These are phyloP conservation scores for Verruconis gallopava DNA, from an alignment of 2,329 filamentous ascomycete genomes.

Conservation along the genomic window DNA sequence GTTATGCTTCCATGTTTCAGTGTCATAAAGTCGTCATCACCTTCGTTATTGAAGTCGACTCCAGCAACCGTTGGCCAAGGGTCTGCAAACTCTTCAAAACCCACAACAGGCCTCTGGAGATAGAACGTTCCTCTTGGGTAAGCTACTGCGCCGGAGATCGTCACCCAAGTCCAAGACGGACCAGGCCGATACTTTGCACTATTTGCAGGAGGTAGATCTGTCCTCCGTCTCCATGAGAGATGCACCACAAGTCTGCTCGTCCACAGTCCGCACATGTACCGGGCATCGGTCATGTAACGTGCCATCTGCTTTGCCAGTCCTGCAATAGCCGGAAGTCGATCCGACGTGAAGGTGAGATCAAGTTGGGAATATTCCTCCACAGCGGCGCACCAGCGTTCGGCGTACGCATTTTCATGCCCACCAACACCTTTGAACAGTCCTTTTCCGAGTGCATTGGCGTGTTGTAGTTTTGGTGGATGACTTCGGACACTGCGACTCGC, in stretches of 20 bases:
- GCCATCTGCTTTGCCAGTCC: conserved; percentile 20
- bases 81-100: too few species aligned
- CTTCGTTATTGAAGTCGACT: not conserved
- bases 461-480: not conserved
- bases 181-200: not conserved
- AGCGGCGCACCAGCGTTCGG: not conserved
- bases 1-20: not conserved
- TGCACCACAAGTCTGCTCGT: not conserved
- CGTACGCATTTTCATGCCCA: not conserved
- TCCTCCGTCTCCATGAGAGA: not conserved
- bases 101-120: too few species aligned
- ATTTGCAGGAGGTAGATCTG: not conserved
- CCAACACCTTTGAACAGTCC: not conserved
- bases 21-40: not conserved
- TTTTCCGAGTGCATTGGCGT: not conserved
- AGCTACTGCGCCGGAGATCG: not conserved
- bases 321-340: conserved; percentile 1
- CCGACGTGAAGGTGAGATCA: not conserved
- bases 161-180: not conserved
- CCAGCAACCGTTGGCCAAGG: not conserved
- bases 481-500: not conserved
- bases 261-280: not conserved
- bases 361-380: conserved; percentile 1
- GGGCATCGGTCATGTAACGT: not conserved
- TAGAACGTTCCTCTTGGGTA: not conserved